Conservation (phyloP, 2,329 filamentous ascomycete species). For the Arthrobotrys musiformis region DNA sequence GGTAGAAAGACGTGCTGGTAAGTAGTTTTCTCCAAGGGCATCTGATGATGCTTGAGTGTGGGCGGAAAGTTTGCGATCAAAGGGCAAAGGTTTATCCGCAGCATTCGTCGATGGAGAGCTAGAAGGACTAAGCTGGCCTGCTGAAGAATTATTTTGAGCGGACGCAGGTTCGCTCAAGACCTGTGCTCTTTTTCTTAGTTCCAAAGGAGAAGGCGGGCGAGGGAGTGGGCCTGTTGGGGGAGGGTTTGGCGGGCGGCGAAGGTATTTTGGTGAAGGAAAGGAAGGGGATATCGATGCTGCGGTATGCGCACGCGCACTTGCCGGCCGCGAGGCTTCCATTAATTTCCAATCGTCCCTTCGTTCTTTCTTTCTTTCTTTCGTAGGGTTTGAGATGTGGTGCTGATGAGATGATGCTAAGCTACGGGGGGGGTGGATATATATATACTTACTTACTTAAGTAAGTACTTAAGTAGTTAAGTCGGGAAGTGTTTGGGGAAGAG, state of each 20-base stretch:
- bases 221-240: constrained; percentile 42
- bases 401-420: no score
- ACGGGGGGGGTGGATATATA: no score
- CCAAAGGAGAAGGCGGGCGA: constrained; percentile 28
- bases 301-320: no score
- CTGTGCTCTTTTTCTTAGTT: no score
- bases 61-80: constrained; percentile 19
- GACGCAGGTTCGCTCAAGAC: no score
- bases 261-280: constrained; percentile 29
- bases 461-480: no score
- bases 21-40: constrained; percentile 30
- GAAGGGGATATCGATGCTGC: constrained; percentile 18
- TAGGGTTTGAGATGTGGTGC: no score
- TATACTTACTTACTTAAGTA: no score
- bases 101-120: neutral
- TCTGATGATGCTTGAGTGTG: constrained; percentile 48
- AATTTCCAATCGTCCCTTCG: no score
- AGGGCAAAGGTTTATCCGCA: neutral
- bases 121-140: constrained; percentile 14
- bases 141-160: constrained; percentile 10
- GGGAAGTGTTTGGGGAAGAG: no score
- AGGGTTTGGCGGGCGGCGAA: constrained; percentile 39
- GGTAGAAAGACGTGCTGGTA: neutral
- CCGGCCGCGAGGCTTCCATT: no score
- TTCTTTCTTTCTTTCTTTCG: no score